Base-by-base conservation (phyloP, 495 filamentous ascomycete species). In the Acidiella bohemica region DNA sequence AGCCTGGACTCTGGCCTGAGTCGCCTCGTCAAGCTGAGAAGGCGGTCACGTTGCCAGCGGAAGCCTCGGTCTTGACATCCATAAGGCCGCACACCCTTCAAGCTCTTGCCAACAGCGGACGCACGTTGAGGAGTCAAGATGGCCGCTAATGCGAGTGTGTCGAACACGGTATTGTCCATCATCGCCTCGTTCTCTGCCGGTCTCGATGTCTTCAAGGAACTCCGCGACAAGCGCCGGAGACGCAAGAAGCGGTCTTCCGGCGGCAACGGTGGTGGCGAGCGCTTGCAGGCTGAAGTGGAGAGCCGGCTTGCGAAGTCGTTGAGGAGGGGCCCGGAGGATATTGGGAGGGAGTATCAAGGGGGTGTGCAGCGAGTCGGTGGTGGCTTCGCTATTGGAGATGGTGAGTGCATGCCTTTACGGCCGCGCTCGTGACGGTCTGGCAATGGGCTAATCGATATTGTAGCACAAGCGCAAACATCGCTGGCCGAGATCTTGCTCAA, bases 401-500 rank as follows among this genome's bases (percentile, higher is more conserved):
- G 59, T 63, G 51, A 36, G 22, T 42, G 18, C 5, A 12, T 25
- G 13, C 29, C 16, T 32, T 22, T 13, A 25, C 20, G 18, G 13
- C 10, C 12, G 2, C 31, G 23, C 26, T 4, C 18, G 19, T 38
- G 27, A 35, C 33, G 20, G 7, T 27, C 25, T 7, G n/a, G 7
- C 25, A 27, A 27, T 27, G n/a, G 14, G 24, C 40, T 41, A 39
- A 41, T 12, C 0, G 13, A 12, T 13, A 14, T 22, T 0, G 18
- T 32, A 60, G 58, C 49, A 22, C 46, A 53, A 35, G 57, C 58
- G 7, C 57, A 58, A n/a, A 50, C 54, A 7, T 50, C 53, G 12
- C 58, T 64, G 6, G 51, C 59, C 6, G 56, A 57, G 26, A 60
- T 56, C 13, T 49, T 62, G 3, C 47, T 62, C 21, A 59, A 56